A percentile compares a stretch with the other conserved stretches of the same genome.
phyloP scores from a whole-genome alignment of 1,284 basidiomycete genomes.

The Microbotryomycetes sp. region DNA sequence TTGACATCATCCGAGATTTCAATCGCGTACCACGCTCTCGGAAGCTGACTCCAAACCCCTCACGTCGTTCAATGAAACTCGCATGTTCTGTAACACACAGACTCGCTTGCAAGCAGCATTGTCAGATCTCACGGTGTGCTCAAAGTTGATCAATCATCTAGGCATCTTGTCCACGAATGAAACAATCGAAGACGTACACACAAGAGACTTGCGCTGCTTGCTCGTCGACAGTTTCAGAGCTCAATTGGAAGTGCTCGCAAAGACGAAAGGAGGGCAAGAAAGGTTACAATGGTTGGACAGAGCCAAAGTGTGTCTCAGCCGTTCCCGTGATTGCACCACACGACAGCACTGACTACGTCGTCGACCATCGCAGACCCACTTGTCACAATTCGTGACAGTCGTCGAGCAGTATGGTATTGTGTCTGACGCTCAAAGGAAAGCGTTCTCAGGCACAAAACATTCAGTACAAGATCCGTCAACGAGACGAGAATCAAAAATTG shows the following conservation, averaged over 20 bases:
- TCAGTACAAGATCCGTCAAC: constrained; percentile 54
- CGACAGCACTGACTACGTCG: not conserved
- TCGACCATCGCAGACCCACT: constrained; percentile 44
- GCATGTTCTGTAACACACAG: too few species aligned
- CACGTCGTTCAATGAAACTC: not conserved
- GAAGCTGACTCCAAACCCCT: not conserved
- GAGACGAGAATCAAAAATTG: constrained; percentile 76
- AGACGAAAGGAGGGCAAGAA: constrained; percentile 54
- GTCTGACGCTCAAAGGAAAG: constrained; percentile 51
- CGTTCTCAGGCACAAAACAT: constrained; percentile 13
- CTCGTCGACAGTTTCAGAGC: constrained; percentile 65
- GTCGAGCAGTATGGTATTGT: constrained; percentile 66
- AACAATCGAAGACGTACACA: constrained; percentile 72
- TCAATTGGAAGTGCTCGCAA: constrained; percentile 64
- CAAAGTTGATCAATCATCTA: constrained; percentile 46
- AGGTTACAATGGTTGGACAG: constrained; percentile 55
- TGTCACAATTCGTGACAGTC: constrained; percentile 52
- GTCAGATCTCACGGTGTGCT: constrained; percentile 31
- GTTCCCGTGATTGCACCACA: not conserved
- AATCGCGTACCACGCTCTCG: not conserved
- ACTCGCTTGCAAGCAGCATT: constrained; percentile 18
- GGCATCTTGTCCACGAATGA: constrained; percentile 83
- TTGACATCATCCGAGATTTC: not conserved
- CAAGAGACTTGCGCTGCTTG: constrained; percentile 71
- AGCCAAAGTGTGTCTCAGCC: constrained; percentile 53